A percentile compares a stretch with the other conserved stretches of the same genome.
These are phyloP conservation scores for Pseudogymnoascus sp. DNA, from an alignment of 2,329 filamentous ascomycete species.

Conservation along the genomic window DNA sequence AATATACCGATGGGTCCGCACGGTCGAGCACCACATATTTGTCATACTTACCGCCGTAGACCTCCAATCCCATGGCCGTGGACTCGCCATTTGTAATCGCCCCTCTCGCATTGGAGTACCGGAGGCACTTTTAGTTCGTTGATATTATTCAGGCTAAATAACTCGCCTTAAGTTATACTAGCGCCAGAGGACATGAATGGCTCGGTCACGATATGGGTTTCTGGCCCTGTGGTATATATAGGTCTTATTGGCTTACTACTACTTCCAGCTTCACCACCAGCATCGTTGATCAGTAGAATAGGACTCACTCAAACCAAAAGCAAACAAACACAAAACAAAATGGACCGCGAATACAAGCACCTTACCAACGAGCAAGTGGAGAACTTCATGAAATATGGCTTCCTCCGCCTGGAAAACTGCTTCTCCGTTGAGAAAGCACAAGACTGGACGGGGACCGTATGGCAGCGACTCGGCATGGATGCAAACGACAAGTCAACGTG, in stretches of 20 bases:
- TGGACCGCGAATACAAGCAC: slow-evolving; percentile 1
- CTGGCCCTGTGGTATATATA: neutral
- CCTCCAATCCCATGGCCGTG: neutral
- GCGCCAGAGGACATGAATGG: neutral
- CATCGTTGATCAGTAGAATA: neutral
- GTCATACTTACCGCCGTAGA: neutral
- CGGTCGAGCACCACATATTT: neutral
- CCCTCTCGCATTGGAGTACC: neutral
- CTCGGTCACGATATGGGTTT: neutral
- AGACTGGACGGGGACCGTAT: slow-evolving; percentile 42
- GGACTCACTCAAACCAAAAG: neutral
- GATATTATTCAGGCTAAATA: slow-evolving; percentile 4
- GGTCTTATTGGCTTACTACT: neutral
- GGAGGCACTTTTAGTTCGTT: neutral
- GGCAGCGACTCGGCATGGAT: slow-evolving; percentile 57
- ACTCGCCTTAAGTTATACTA: neutral
- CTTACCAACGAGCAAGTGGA: slow-evolving; percentile 39
- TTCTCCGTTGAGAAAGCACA: slow-evolving; percentile 40
- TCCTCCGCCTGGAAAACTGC: slow-evolving; percentile 43
- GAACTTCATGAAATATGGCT: slow-evolving; percentile 48
- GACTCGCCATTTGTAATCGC: neutral
- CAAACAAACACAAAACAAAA: neutral
- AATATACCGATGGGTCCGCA: neutral
- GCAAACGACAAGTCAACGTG: slow-evolving; percentile 56
- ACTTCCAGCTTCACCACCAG: neutral